Evolutionary conservation across 2,329 filamentous ascomycete genomes (phyloP), one percentile per base, ranked within the genome.

Genomic region (Madurella fahalii): DNA sequence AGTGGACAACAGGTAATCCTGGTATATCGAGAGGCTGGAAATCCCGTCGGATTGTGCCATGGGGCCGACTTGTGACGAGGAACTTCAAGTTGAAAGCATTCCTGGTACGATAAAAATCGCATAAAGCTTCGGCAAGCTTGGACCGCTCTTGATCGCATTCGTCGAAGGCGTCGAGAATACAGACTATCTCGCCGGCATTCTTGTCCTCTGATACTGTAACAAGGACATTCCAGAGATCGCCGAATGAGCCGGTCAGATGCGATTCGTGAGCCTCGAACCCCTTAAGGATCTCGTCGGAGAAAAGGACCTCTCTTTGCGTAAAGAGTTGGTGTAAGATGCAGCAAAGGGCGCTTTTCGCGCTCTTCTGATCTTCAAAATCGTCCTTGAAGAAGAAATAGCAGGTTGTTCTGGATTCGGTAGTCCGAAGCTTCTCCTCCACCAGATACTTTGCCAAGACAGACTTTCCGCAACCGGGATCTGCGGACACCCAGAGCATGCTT

Each of bases 321-420:
- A 68, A 67, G 12, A 69, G 53, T 32, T 70, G 65, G 41, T 68
- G 64, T 4, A 69, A 55, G 9, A 70, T 54, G 9, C 58, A 57
- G 9, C 52, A 59, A 1, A 70, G 18, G 0, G 67, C 66, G 50
- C 58, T 50, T 1, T 37, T 18, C 12, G 55, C 56, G 20, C 53
- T 40, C 46, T 53, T 64, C 1, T 62, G 65, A 8, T 54, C 49
- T 17, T 64, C 53, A 11, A 62, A 59, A 12, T 63, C 65, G 40
- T 68, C 65, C 44, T 70, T 68, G 58, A 71, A 72, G 52, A 72
- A 72, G 60, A 69, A 70, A 47, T 71, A 65, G 49, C 67, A 70
- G 34, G 68, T 55, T 2, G 51, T 67, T 3, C 64, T 57, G 0
- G 61, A 60, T 8, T 51, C 42, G 15, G 43, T 65, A 15, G 55